These are phyloP conservation scores for Meira miltonrushii DNA, from an alignment of 1,284 basidiomycete genomes.

Conservation along the genomic window DNA sequence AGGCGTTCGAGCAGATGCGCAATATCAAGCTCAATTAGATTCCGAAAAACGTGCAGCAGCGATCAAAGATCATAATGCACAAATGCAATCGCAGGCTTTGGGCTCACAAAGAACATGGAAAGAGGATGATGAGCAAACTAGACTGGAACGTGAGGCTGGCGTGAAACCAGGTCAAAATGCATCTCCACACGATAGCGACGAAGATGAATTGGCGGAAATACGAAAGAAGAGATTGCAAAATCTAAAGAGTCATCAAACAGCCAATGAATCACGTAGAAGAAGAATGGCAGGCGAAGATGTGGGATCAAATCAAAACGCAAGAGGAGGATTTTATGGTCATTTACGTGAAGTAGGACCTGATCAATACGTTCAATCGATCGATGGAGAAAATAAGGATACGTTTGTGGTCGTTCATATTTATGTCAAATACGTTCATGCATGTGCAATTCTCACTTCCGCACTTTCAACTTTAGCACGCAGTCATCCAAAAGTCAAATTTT, in stretches of 20 bases:
- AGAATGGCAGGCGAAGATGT: slow-evolving; percentile 9
- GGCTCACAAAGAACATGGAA: slow-evolving; percentile 22
- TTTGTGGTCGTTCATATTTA: slow-evolving; percentile 44
- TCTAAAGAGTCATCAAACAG: slow-evolving; percentile 16
- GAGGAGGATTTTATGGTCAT: slow-evolving; percentile 28
- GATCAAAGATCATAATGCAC: slow-evolving; percentile 19
- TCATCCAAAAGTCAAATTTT: slow-evolving; percentile 37
- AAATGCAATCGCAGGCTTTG: slow-evolving; percentile 25
- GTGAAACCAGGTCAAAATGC: slow-evolving; percentile 6
- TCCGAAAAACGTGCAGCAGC: slow-evolving; percentile 12
- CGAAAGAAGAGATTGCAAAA: slow-evolving; percentile 29
- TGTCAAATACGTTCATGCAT: slow-evolving; percentile 31
- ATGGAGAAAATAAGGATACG: slow-evolving; percentile 24
- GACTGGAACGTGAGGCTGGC: slow-evolving; percentile 14
- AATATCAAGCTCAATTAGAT: slow-evolving; percentile 18
- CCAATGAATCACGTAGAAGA: slow-evolving; percentile 9
- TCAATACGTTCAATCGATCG: slow-evolving; percentile 37
- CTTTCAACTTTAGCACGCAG: slow-evolving; percentile 30
- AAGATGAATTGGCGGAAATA: slow-evolving; percentile 17
- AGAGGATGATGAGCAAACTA: slow-evolving; percentile 23
- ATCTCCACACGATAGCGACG: slow-evolving; percentile 17
- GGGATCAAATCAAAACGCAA: slow-evolving; percentile 1
- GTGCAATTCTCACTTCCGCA: slow-evolving; percentile 26
- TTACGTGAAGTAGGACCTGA: slow-evolving; percentile 36
- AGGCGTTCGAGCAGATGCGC: slow-evolving; percentile 33